phyloP scores from a whole-genome alignment of 768 basidiomycete species.

The Mycena venus region DNA sequence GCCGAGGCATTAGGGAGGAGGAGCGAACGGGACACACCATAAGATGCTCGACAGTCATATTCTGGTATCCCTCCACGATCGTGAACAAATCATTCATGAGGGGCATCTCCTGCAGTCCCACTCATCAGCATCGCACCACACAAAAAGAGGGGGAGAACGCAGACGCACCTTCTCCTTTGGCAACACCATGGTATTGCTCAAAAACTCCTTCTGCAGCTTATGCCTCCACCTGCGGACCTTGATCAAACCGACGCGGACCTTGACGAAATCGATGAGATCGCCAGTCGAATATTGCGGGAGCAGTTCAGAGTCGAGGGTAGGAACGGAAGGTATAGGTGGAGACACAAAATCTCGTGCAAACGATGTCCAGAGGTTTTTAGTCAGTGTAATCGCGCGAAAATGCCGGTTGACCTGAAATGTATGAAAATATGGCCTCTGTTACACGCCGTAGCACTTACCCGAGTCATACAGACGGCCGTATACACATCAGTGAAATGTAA shows the following conservation, averaged over 20 bases:
- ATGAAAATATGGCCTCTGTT: not conserved
- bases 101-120: constrained; percentile 73
- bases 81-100: not conserved
- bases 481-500: not conserved
- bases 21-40: constrained; percentile 43
- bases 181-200: constrained; percentile 71
- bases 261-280: not conserved
- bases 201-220: constrained; percentile 88
- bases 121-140: not conserved
- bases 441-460: not conserved
- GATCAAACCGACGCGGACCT: not conserved
- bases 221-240: constrained; percentile 93
- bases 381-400: not conserved
- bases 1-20: not conserved
- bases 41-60: constrained; percentile 83
- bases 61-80: constrained; percentile 70
- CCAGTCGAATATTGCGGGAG: not conserved
- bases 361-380: not conserved
- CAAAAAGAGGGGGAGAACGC: not conserved
- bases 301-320: not conserved
- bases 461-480: not conserved
- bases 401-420: not conserved
- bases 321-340: not conserved
- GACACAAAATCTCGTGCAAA: not conserved
- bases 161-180: constrained; percentile 75